Evolutionary conservation across 306 rosid genomes (phyloP).

Genomic region (Vigna hirtella): DNA sequence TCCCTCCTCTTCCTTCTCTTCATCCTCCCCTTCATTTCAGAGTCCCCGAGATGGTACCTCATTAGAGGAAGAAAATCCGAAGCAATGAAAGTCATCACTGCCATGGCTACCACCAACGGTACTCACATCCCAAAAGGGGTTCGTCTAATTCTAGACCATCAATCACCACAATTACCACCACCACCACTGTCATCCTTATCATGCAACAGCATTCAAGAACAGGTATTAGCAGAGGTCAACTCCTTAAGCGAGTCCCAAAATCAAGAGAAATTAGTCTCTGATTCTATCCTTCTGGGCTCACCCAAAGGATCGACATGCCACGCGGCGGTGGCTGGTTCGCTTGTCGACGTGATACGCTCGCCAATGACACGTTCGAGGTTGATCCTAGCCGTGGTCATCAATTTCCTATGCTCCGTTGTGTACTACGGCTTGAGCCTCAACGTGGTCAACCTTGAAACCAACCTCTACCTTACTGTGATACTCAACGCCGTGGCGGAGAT

Average conservation of each 20-base stretch:
- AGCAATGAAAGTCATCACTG: conserved; percentile 65
- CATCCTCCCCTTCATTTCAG: conserved; percentile 71
- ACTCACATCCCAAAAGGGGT: conserved; percentile 60
- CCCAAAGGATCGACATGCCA: not conserved
- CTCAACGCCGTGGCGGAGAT: conserved; percentile 80
- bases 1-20: conserved; percentile 60
- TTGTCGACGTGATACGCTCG: conserved; percentile 58
- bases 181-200: not conserved
- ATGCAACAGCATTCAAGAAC: not conserved
- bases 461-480: conserved; percentile 64
- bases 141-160: conserved; percentile 60
- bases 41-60: conserved; percentile 87
- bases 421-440: conserved; percentile 78
- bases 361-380: conserved; percentile 65
- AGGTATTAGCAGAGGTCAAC: too few relatives aligned
- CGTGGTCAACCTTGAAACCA: conserved; percentile 71
- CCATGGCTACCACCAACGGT: conserved; percentile 61
- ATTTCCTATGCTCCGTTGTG: conserved; percentile 73
- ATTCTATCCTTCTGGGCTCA: not conserved
- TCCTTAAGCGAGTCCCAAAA: not conserved
- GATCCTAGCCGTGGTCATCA: conserved; percentile 59
- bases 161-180: not conserved
- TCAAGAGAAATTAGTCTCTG: not conserved
- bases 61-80: conserved; percentile 59
- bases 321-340: conserved; percentile 48